Base-by-base conservation (phyloP, 495 filamentous ascomycete genomes). In the Aspergillus cristatus region DNA sequence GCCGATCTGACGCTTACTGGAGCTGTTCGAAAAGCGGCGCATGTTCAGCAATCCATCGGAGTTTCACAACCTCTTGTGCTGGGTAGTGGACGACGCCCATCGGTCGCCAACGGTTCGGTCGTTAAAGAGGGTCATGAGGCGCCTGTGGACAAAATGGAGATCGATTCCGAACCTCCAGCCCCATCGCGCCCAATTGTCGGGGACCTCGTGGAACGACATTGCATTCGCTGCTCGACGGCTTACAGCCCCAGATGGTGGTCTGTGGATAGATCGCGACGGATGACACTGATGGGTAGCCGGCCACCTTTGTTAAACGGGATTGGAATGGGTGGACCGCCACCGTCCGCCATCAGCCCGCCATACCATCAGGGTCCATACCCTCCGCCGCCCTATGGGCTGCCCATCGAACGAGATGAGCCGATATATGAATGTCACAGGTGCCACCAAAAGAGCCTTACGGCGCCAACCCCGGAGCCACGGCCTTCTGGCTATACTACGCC, bases 1-100 rank as follows among this genome's bases (percentile, higher is more conserved):
- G 88, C 90, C 14, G 91, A 99, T 48, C 70, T 90, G 14, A 75
- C 82, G 13, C 60, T 94, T 37, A 95, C 88, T 6, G 90, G 90
- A 14, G 95, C 91, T 13, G 81, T 88, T 29, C 80, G 91, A 14
- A 96, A 94, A 53, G 90, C 93, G 14, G 78, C 75, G 20, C 70
- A 80, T 15, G 64, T 80, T 28, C 70, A 79, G 34, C 65, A 72
- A 25, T 67, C 68, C 4, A 60, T 67, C 28, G 59, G 60, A 35
- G 53, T 47, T 6, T 47, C 55, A 7, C 54, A 59, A 8, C 58
- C 53, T 6, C 40, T 50, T 41, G 49, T 35, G 15, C 34, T 39
- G 8, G 45, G 43, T 14, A 32, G 42, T 14, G 50, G 35, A 18
- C 55, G 58, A 28, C 62, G 67, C 26, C 60, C 61, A 24, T 72